Conservation (phyloP, 331 rosid genomes). For the Acacia concinna region DNA sequence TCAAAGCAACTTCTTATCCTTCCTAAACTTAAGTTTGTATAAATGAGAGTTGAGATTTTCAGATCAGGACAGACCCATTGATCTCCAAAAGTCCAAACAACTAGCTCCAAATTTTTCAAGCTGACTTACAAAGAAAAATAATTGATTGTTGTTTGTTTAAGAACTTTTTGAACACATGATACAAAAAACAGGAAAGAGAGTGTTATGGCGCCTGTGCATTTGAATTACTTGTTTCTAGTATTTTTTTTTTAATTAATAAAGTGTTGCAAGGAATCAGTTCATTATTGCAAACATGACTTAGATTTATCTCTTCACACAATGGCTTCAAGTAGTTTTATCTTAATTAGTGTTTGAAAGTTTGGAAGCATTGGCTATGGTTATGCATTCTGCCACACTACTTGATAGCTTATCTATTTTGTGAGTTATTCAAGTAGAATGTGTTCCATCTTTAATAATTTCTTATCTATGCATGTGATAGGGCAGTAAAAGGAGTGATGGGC, state of each 20-base stretch:
- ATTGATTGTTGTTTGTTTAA: not conserved
- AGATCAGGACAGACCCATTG: not conserved
- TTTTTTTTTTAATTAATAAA: not conserved
- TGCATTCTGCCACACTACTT: not conserved
- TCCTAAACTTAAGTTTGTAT: not conserved
- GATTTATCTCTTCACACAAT: not conserved
- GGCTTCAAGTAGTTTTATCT: not conserved
- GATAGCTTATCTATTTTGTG: conserved; percentile 5
- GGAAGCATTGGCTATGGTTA: not conserved
- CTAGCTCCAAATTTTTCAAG: not conserved
- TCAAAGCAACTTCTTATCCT: not conserved
- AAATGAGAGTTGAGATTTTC: not conserved
- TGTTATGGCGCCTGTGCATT: not conserved
- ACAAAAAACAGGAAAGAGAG: not conserved
- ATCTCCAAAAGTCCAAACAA: not conserved
- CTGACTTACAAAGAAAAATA: not conserved
- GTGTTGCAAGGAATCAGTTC: not conserved
- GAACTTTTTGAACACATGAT: not conserved
- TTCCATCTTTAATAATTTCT: conserved; percentile 21
- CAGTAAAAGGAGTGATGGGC: conserved; percentile 93
- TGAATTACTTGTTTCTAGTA: not conserved
- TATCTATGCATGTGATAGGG: conserved; percentile 55
- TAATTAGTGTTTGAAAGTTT: not conserved
- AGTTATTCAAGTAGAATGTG: conserved; percentile 10
- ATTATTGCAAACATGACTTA: not conserved